Base-by-base conservation (phyloP, 2,329 filamentous ascomycete species). In the Colletotrichum truncatum region DNA sequence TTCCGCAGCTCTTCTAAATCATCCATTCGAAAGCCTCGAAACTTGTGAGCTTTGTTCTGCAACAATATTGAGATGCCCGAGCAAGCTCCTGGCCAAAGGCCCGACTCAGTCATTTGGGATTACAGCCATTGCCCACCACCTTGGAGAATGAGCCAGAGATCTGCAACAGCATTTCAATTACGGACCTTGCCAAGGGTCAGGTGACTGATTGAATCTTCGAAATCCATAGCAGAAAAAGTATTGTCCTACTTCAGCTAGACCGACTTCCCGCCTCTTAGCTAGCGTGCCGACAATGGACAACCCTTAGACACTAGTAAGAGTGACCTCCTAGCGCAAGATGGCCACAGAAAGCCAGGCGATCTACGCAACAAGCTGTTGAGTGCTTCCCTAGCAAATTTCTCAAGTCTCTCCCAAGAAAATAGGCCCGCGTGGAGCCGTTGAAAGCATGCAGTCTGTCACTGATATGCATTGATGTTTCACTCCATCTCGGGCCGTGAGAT, bases 221-320 rank as follows among this genome's bases (percentile, higher is more conserved):
- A 25, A 28, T 46, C 30, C n/a, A 25, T 23, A 34, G 34, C 30
- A 32, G 8, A 21, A 28, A 9, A 12, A 14, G 7, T 12, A 23
- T 36, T 11, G 49, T 34, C 57, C 38, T 16, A 21, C 12, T 21
- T 45, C 34, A 51, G 57, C 26, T 26, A 26, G 41, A 28, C 14
- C 21, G 9, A 25, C 21, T n/a, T 56, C 16, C 62, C 49, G 49
- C 30, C 21, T 45, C 12, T 21, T 14, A 3, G 14, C 26, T 65
- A 56, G 62, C 57, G 62, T n/a, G 12, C 43, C 41, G 36, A 56
- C 34, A 8, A 30, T 34, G 30, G 41, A 45, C 11, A n/a, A 34
- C 34, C 32, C 49, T 45, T 30, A 16, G 46, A 30, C 51, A 14
- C 49, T 62, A 62, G 57, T 11, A 32, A 21, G 16, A 34, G 6